Evolutionary conservation across 257 asterid genomes (phyloP), one percentile per base, ranked within the genome.

Genomic region (Solanum ahanhuiri): DNA sequence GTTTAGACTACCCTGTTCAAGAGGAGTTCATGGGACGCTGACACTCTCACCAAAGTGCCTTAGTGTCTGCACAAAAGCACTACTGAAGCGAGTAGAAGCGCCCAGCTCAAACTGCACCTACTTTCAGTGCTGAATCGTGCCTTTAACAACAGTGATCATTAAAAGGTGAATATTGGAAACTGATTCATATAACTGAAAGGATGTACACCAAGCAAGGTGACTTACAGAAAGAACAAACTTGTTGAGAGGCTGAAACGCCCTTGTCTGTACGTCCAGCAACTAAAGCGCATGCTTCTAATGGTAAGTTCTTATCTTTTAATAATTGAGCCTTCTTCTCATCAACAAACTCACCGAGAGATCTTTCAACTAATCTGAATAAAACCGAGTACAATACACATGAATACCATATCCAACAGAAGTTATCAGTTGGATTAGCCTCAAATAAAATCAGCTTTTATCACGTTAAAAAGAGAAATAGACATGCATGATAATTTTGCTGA

Each of bases 221-320:
- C 95, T 88, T 94, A 96, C 98, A 93, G 94, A 95, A 96, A 88
- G 99, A 95, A 90, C 98, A 93, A 91, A 95, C 98, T 96, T 95
- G 98, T 86, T 89, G 92, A 88, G 92, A 93, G 45, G 99, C 99
- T 37, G 98, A 89, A 92, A 96, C 99, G 87, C 99, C 99, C 91
- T 96, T 96, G 91, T 96, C 99, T 72, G 99, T 96, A 86, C 99
- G 97, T 79, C 98, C 98, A 60, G 98, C 98, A 70, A 96, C 99
- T 45, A 88, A 15, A 90, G 91, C 89, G 88, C 93, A 91, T n/a
- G 90, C 96, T 89, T 96, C 98, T 75, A 94, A 18, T 75, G 98
- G 98, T 83, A 94, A 90, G 48, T 92, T 91, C 91, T 92, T 96
- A 89, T 94, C 98, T 87, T 92, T 93, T 85, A 96, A 93, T 69